These are phyloP conservation scores for Citrus maxima DNA, from an alignment of 345 rosid genomes.

Conservation along the genomic window DNA sequence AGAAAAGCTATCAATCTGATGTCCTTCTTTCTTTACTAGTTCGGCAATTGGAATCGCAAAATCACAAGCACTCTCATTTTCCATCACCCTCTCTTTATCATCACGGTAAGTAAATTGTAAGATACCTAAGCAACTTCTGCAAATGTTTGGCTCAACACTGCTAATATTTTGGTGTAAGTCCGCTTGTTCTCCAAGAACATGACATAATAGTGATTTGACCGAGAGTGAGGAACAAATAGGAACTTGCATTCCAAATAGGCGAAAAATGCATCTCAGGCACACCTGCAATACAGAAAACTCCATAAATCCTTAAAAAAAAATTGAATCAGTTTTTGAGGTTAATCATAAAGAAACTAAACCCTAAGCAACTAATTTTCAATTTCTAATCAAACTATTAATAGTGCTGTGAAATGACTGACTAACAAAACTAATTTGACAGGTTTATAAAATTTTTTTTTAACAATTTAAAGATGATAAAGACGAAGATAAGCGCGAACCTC, in stretches of 20 bases:
- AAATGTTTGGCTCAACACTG: conserved; percentile 35
- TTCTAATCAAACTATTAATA: not conserved
- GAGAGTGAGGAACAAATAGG: conserved; percentile 27
- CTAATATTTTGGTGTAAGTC: conserved; percentile 6
- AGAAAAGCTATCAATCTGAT: conserved; percentile 61
- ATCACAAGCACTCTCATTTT: conserved; percentile 32
- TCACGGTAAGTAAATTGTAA: conserved; percentile 56
- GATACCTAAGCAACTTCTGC: conserved; percentile 74
- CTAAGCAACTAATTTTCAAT: not conserved
- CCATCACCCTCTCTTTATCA: conserved; percentile 36
- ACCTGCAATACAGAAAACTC: conserved; percentile 40
- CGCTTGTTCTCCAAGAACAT: conserved; percentile 19
- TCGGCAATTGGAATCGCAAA: conserved; percentile 50
- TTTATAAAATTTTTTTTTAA: not conserved
- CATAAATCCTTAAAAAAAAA: not conserved
- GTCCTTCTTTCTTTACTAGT: conserved; percentile 55
- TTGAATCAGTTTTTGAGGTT: not conserved
- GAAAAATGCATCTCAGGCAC: conserved; percentile 69
- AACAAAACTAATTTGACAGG: not conserved
- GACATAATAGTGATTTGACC: conserved; percentile 24
- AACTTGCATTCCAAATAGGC: conserved; percentile 49
- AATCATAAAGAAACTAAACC: not conserved
- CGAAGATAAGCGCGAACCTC: conserved; percentile 39
- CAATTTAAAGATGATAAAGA: not conserved
- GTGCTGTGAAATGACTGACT: not conserved